Percentiles rank a stretch among this genome's conserved stretches.
Evolutionary conservation across 768 basidiomycete species (phyloP).

Genomic region (Auricularia cornea): DNA sequence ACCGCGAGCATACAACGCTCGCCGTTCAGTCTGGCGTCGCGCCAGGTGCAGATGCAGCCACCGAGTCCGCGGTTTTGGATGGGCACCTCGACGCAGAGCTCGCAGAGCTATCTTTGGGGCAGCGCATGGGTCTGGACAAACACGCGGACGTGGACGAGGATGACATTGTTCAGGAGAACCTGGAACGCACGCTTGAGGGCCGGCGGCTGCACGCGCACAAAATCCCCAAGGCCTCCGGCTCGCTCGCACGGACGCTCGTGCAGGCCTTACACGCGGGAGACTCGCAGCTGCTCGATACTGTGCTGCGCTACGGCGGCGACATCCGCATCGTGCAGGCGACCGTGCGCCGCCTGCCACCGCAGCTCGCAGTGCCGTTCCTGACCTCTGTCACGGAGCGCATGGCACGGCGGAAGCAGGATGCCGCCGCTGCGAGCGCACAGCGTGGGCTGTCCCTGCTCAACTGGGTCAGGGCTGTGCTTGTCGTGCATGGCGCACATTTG

Average conservation of each 20-base stretch:
- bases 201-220: neutral
- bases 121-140: conserved; percentile 65
- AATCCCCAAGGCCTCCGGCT: conserved; percentile 51
- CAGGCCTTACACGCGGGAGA: conserved; percentile 96
- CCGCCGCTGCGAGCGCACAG: conserved; percentile 73
- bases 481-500: conserved; percentile 81
- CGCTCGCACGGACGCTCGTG: conserved; percentile 86
- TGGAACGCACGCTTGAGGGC: neutral
- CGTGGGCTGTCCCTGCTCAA: conserved; percentile 57
- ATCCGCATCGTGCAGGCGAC: conserved; percentile 68
- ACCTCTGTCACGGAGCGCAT: conserved; percentile 85
- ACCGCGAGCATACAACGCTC: conserved; percentile 53
- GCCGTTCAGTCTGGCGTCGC: conserved; percentile 60
- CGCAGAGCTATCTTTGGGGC: conserved; percentile 86
- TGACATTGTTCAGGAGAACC: conserved; percentile 19
- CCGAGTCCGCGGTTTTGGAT: conserved; percentile 48
- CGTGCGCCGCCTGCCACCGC: conserved; percentile 75
- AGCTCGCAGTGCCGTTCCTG: conserved; percentile 77
- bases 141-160: conserved; percentile 18
- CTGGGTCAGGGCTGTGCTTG: conserved; percentile 78
- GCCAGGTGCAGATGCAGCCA: conserved; percentile 47
- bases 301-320: conserved; percentile 65
- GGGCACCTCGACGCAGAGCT: conserved; percentile 74
- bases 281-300: conserved; percentile 81
- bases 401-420: conserved; percentile 72